Evolutionary conservation across 1,284 basidiomycete genomes (phyloP).

Genomic region (Albatrellus sp.): DNA sequence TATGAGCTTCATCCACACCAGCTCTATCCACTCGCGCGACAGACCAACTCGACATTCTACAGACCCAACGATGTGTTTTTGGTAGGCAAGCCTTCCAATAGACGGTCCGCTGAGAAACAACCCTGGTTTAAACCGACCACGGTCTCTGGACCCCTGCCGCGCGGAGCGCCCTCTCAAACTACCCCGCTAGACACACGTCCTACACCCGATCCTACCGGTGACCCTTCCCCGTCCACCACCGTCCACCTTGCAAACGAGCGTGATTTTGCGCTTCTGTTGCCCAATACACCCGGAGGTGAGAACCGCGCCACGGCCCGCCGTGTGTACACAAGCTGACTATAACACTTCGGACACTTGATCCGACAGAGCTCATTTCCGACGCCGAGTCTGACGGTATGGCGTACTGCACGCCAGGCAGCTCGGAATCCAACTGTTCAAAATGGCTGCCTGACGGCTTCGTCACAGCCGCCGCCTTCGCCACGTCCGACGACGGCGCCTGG

Average conservation of each 20-base stretch:
- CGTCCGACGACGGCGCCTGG: slow-evolving; percentile 27
- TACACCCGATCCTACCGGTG: slow-evolving; percentile 33
- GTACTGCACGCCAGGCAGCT: slow-evolving; percentile 23
- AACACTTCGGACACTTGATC: background rate
- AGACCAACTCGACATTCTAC: background rate
- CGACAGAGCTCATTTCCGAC: slow-evolving; percentile 28
- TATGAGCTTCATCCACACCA: slow-evolving; percentile 9
- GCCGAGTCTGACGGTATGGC: slow-evolving; percentile 28
- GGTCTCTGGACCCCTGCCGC: background rate
- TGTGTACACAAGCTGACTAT: too few species aligned
- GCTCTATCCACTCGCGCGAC: slow-evolving; percentile 5
- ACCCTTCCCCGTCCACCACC: slow-evolving; percentile 24
- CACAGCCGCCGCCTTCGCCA: slow-evolving; percentile 24
- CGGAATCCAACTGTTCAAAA: slow-evolving; percentile 16
- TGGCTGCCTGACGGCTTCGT: slow-evolving; percentile 28
- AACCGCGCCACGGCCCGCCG: background rate
- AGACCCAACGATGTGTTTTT: background rate
- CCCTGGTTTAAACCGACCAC: background rate
- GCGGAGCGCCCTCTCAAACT: slow-evolving; percentile 5
- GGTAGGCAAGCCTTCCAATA: background rate
- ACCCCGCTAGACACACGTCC: slow-evolving; percentile 20
- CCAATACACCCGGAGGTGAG: slow-evolving; percentile 23
- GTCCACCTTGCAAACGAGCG: slow-evolving; percentile 23
- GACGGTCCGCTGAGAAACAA: slow-evolving; percentile 1
- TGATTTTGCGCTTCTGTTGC: slow-evolving; percentile 30